phyloP scores from a whole-genome alignment of 1,284 basidiomycete genomes.

The Ceratorhiza oryzae-sativae region DNA sequence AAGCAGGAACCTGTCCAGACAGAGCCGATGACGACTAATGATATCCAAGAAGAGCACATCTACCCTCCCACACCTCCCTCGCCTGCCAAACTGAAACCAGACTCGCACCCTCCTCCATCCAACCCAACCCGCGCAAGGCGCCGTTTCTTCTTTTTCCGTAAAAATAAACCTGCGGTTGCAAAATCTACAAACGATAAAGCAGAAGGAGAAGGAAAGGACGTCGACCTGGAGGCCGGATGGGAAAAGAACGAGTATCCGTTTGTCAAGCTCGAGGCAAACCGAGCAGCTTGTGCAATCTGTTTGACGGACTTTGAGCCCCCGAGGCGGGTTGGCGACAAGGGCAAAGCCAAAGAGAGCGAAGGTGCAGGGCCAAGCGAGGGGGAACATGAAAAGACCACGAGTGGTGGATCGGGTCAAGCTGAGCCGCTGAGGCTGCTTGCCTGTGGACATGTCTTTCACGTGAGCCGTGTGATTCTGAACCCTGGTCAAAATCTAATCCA shows the following conservation, averaged over 20 bases:
- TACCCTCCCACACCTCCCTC: conserved; percentile 11
- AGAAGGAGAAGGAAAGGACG: conserved; percentile 46
- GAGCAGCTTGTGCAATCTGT: conserved; percentile 82
- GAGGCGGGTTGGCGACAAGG: conserved; percentile 50
- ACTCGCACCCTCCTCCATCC: conserved; percentile 48
- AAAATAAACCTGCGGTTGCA: conserved; percentile 42
- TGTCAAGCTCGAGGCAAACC: conserved; percentile 75
- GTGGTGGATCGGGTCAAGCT: conserved; percentile 63
- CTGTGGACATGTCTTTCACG: conserved; percentile 85
- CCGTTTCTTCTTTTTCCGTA: conserved; percentile 42
- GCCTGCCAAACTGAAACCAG: conserved; percentile 53
- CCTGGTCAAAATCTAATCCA: not conserved
- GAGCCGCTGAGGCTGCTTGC: conserved; percentile 73
- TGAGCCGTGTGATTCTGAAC: conserved; percentile 53
- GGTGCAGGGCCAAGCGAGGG: no score
- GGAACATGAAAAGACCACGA: conserved; percentile 48
- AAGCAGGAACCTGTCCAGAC: conserved; percentile 3
- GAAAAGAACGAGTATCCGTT: conserved; percentile 64
- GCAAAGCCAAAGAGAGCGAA: conserved; percentile 42
- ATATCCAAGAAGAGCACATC: conserved; percentile 51
- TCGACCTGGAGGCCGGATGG: conserved; percentile 61
- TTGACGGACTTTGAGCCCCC: conserved; percentile 83
- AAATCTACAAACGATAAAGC: conserved; percentile 43
- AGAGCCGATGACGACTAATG: not conserved
- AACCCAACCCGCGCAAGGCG: conserved; percentile 50